These are phyloP conservation scores for Pyrrhoderma lamaoense DNA, from an alignment of 1,284 basidiomycete species.

Conservation along the genomic window DNA sequence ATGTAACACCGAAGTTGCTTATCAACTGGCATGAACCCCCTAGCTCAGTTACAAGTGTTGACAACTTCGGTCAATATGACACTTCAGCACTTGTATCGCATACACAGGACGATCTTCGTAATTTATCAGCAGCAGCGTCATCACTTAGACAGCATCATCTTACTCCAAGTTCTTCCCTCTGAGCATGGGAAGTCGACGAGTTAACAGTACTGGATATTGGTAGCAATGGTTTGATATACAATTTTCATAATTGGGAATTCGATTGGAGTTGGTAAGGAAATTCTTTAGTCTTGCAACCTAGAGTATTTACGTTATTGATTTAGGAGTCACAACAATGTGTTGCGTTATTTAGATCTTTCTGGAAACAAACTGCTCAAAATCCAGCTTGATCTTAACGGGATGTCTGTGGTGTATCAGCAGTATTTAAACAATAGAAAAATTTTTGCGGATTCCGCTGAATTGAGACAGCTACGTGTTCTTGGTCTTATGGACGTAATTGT, in stretches of 20 bases:
- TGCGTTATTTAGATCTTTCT: conserved; percentile 86
- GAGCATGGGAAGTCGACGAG: conserved; percentile 82
- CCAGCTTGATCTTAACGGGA: conserved; percentile 45
- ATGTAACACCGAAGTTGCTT: conserved; percentile 86
- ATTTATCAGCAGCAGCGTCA: conserved; percentile 36
- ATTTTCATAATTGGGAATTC: conserved; percentile 98
- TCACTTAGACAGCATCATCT: conserved; percentile 18
- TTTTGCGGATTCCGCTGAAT: conserved; percentile 82
- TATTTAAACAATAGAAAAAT: conserved; percentile 31
- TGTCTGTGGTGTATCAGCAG: conserved; percentile 26
- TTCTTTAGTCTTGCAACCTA: conserved; percentile 4
- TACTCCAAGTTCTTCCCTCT: conserved; percentile 83
- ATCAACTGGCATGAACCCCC: conserved; percentile 67
- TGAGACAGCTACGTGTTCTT: conserved; percentile 78
- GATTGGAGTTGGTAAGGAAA: conserved; percentile 94
- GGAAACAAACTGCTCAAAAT: conserved; percentile 88
- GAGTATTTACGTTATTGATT: neutral
- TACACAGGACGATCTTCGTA: conserved; percentile 29
- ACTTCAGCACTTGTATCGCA: neutral
- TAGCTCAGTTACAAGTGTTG: conserved; percentile 8
- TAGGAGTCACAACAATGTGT: conserved; percentile 94
- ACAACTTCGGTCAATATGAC: conserved; percentile 7
- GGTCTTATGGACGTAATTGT: conserved; percentile 98
- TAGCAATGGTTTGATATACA: conserved; percentile 94
- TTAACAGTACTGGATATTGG: conserved; percentile 88